These are phyloP conservation scores for Penicillium sp. DNA, from an alignment of 2,329 filamentous ascomycete species.

Conservation along the genomic window DNA sequence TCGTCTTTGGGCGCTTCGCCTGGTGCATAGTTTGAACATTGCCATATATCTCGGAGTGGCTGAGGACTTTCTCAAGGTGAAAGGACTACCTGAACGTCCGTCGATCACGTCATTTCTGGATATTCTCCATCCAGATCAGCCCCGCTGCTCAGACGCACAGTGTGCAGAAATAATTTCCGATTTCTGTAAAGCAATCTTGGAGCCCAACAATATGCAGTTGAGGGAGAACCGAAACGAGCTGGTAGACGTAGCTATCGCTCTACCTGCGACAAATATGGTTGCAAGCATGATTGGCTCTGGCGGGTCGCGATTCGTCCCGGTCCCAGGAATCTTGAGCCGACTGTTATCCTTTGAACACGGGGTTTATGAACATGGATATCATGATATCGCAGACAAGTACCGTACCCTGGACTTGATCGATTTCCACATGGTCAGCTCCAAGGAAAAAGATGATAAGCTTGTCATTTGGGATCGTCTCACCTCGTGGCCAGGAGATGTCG, in stretches of 20 bases:
- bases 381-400: background rate
- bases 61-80: background rate
- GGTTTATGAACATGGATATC: no score
- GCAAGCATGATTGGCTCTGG: background rate
- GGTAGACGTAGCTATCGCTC: background rate
- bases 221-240: no score
- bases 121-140: background rate
- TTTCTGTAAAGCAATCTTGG: background rate
- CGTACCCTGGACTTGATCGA: background rate
- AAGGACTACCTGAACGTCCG: background rate
- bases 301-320: background rate
- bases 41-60: background rate
- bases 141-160: background rate
- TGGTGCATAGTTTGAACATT: background rate
- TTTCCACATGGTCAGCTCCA: background rate
- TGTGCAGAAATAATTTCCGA: background rate
- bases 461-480: background rate
- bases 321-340: background rate
- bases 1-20: background rate
- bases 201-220: no score
- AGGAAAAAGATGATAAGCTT: background rate
- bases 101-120: background rate
- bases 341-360: no score
- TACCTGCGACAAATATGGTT: background rate
- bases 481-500: background rate